Conservation (phyloP, 2,329 filamentous ascomycete genomes). For the Venturia asperata region DNA sequence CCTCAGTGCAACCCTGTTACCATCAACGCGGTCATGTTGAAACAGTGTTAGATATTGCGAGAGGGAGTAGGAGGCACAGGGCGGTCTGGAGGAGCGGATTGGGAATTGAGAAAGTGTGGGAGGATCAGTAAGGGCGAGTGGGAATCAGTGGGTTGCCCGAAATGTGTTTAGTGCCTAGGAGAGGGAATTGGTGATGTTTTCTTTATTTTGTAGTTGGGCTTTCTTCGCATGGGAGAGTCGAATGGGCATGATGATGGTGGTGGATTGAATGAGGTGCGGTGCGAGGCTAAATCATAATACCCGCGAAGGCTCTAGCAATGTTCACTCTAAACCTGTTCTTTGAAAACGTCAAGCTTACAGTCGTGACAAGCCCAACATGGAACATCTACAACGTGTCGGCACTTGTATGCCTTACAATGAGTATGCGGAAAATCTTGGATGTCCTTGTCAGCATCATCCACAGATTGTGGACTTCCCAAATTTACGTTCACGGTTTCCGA, state of each 20-base stretch:
- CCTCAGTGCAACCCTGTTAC: conserved; percentile 10
- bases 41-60: background rate
- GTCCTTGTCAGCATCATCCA: too few species aligned
- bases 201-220: background rate
- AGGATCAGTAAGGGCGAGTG: too few species aligned
- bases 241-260: background rate
- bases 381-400: too few species aligned
- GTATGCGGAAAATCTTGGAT: too few species aligned
- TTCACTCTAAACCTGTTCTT: background rate
- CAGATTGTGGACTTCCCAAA: too few species aligned
- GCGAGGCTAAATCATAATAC: conserved; percentile 8
- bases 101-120: too few species aligned
- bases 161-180: too few species aligned
- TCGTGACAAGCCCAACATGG: too few species aligned
- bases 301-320: background rate
- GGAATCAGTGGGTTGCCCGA: too few species aligned
- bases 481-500: too few species aligned
- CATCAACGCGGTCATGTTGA: conserved; percentile 11
- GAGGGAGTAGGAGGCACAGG: background rate
- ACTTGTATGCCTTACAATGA: too few species aligned
- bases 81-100: background rate
- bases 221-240: background rate
- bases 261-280: background rate
- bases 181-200: background rate
- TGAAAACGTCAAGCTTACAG: too few species aligned